Conservation (phyloP, 2,329 filamentous ascomycete species). For the Cladosporium sp. region DNA sequence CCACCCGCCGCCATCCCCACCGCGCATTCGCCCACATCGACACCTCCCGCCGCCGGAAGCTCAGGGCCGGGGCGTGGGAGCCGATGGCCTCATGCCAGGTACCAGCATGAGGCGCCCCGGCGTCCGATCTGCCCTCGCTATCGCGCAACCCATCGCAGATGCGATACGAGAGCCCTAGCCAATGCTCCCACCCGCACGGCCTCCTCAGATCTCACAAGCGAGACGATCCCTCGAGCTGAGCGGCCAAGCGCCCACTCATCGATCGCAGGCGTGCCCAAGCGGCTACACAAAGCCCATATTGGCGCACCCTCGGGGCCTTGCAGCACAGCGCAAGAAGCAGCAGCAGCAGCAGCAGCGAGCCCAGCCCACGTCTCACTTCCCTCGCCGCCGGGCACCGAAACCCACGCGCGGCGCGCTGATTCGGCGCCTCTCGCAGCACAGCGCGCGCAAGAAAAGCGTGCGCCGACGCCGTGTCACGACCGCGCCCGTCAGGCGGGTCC, state of each 20-base stretch:
- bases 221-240: neutral
- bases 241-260: conserved; percentile 2
- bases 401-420: conserved; percentile 1
- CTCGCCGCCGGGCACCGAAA: neutral
- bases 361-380: conserved; percentile 8
- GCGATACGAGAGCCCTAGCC: too few species aligned
- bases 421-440: conserved; percentile 7
- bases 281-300: conserved; percentile 10
- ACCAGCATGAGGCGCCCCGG: conserved; percentile 9
- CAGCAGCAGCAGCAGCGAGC: too few species aligned
- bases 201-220: conserved; percentile 3
- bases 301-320: neutral
- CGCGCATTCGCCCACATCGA: neutral
- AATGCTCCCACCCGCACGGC: too few species aligned
- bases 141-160: too few species aligned
- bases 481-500: conserved; percentile 6
- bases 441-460: conserved; percentile 4
- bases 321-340: neutral
- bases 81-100: conserved; percentile 12
- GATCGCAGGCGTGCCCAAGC: neutral
- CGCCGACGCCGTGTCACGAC: conserved; percentile 8
- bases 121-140: neutral
- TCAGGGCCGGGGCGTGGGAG: conserved; percentile 9
- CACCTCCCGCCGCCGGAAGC: conserved; percentile 7
- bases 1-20: conserved; percentile 9